Base-by-base conservation (phyloP, 495 filamentous ascomycete genomes). In the Cryomyces minteri region DNA sequence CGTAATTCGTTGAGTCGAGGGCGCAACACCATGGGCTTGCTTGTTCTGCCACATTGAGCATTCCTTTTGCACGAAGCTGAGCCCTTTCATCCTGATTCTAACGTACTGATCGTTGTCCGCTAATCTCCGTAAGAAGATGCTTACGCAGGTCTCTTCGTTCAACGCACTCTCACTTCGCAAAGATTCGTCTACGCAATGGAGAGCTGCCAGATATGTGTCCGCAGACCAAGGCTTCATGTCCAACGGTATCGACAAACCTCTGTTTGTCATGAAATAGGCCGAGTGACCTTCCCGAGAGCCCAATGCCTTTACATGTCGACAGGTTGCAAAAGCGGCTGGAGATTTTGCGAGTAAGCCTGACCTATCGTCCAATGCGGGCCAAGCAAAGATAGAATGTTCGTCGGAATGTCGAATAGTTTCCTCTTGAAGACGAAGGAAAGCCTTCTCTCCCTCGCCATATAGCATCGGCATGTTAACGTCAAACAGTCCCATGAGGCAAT, bases 401-500 rank as follows among this genome's bases (percentile, higher is more conserved):
- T 31, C 28, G n/a, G 33, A 34, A 9, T 28, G 32, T 6, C 31
- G 39, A 1, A 50, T 38, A 0, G 50, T 45, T 38, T 53, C 43
- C 36, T 53, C 43, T 41, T 53, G 48, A 10, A 53, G 30, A 4
- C 51, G 43, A 5, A 30, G 5, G 44, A 50, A 53, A 1, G 51
- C 51, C 14, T 41, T 43, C 5, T 43, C 9, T 0, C 51, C 42
- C 31, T 55, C 53, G 5, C 53, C 53, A 39, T 55, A 53, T 4
- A 53, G 36, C 6, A 55, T 31, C 5, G 53, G 50, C 53, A 55
- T 52, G 38, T 55, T 55, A 5, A 55, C 39, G 31, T 44, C 47
- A 5, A 52, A 46, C 6, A 55, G 32, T 10, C 53, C 50, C 18
- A 55, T 34, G 5, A 53, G 50, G 41, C 50, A 44, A 31, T 55